phyloP scores from a whole-genome alignment of 73 alveolate species.

The Tetrahymena malaccensis region DNA sequence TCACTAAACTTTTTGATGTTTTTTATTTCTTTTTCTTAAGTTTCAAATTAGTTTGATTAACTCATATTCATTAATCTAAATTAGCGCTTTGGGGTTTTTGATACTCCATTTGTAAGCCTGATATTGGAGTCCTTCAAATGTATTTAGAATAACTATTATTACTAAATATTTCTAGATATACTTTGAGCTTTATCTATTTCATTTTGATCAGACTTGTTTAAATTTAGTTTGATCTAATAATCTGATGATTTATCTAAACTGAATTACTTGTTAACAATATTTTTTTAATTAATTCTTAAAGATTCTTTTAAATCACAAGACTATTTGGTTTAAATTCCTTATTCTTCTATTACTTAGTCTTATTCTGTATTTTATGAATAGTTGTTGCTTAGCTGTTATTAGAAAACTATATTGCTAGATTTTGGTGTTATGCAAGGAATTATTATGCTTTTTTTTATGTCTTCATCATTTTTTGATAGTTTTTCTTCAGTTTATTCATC shows the following conservation, averaged over 20 bases:
- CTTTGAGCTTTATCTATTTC: too few species aligned
- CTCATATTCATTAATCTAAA: too few species aligned
- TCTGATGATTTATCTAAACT: background rate
- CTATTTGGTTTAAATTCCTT: too few species aligned
- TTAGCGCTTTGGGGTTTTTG: too few species aligned
- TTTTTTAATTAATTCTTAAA: background rate
- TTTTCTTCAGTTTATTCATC: background rate
- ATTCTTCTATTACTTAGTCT: background rate
- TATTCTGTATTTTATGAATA: background rate
- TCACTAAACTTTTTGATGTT: too few species aligned
- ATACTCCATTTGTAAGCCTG: too few species aligned
- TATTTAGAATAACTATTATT: too few species aligned
- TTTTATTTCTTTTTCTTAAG: background rate
- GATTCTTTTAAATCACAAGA: background rate
- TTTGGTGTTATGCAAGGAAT: background rate
- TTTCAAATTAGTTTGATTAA: background rate
- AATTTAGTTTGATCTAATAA: background rate
- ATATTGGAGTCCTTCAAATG: too few species aligned
- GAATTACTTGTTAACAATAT: too few species aligned
- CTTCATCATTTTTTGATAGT: background rate
- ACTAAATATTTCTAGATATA: too few species aligned
- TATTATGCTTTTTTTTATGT: too few species aligned
- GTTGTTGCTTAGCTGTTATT: background rate
- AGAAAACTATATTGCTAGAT: background rate
- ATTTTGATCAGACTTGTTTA: too few species aligned